A percentile compares a stretch with the other conserved stretches of the same genome.
phyloP scores from a whole-genome alignment of 192 early-diverging fungal species.

The Backusella circina region DNA sequence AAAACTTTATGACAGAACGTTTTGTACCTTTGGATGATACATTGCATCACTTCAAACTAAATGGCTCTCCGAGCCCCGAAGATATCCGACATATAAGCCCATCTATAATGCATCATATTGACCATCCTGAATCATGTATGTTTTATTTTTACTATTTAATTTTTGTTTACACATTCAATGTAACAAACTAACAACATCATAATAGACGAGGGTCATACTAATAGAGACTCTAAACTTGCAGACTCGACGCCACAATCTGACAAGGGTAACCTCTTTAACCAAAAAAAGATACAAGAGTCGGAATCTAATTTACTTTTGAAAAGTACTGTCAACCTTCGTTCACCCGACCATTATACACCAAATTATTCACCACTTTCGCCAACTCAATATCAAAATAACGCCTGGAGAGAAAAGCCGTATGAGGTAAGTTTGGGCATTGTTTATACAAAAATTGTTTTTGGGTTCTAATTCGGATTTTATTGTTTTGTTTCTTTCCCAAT shows the following conservation, averaged over 20 bases:
- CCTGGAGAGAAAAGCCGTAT: not conserved
- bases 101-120: constrained; percentile 13
- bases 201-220: constrained; percentile 6
- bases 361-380: not conserved
- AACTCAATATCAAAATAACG: not conserved
- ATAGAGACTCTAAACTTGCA: not conserved
- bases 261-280: not conserved
- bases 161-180: not conserved
- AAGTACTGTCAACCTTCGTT: not conserved
- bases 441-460: not conserved
- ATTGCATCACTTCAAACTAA: not conserved
- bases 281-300: not conserved
- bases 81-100: constrained; percentile 8
- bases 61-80: constrained; percentile 7
- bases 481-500: not conserved
- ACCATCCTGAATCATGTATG: constrained; percentile 13
- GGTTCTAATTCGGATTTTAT: not conserved
- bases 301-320: constrained; percentile 1
- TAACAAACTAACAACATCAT: not conserved
- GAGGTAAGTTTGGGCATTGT: not conserved
- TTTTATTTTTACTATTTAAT: not conserved
- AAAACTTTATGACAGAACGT: not conserved
- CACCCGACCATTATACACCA: not conserved
- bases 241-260: not conserved
- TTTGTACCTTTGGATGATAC: constrained; percentile 10